phyloP scores from a whole-genome alignment of 495 filamentous ascomycete species.

The Trichoderma orchidacearum region DNA sequence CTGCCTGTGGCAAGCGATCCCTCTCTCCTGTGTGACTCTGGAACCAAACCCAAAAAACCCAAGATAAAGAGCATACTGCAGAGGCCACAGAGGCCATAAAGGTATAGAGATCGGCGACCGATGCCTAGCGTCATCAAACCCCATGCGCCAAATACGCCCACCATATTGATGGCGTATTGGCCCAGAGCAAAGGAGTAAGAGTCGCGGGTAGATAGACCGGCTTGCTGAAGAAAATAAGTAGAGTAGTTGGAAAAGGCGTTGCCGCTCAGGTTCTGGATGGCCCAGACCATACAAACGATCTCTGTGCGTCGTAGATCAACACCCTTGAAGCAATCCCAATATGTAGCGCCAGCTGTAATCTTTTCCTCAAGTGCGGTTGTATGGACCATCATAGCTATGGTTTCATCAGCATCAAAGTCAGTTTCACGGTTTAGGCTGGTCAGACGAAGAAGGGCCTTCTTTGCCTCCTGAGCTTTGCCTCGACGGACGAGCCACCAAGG shows the following conservation, averaged over 20 bases:
- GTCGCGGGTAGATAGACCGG: constrained; percentile 43
- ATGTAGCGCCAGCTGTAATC: constrained; percentile 54
- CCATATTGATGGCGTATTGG: constrained; percentile 63
- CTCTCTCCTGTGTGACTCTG: constrained; percentile 33
- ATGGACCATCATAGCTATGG: constrained; percentile 74
- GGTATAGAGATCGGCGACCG: constrained; percentile 57
- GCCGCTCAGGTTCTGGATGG: constrained; percentile 68
- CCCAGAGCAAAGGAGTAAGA: constrained; percentile 61
- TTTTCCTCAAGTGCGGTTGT: constrained; percentile 60
- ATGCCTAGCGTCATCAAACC: constrained; percentile 53
- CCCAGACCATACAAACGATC: constrained; percentile 70
- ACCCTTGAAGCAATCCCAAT: constrained; percentile 63
- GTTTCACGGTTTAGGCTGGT: constrained; percentile 42
- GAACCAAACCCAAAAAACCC: constrained; percentile 58
- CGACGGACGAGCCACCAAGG: constrained; percentile 76
- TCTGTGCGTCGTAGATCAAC: constrained; percentile 63
- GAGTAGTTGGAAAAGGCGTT: constrained; percentile 73
- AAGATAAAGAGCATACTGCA: constrained; percentile 56
- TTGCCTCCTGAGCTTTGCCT: constrained; percentile 54
- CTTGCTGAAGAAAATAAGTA: constrained; percentile 63
- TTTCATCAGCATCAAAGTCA: constrained; percentile 61
- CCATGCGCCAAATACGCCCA: constrained; percentile 62
- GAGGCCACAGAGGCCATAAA: constrained; percentile 53
- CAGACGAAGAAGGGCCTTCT: constrained; percentile 50
- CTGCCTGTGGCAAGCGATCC: constrained; percentile 53